Percentiles rank a stretch among this genome's conserved stretches.
phyloP scores from a whole-genome alignment of 1,139 yeast genomes.

The Diutina scorzettiae region DNA sequence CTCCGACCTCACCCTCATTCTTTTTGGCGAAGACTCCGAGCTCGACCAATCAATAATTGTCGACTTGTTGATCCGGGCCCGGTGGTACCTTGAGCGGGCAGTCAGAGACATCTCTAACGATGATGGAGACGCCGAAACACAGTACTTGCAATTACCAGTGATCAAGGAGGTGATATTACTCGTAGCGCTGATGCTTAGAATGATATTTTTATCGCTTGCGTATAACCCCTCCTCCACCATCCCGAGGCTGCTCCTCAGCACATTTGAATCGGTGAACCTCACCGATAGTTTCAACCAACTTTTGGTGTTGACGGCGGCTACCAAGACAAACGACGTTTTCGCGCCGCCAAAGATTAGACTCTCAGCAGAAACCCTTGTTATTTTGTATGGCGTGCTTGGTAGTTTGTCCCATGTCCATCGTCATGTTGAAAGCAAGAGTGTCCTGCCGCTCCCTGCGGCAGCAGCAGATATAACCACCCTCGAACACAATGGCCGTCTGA shows the following conservation, averaged over 20 bases:
- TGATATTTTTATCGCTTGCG: constrained; percentile 11
- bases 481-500: neutral
- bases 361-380: neutral
- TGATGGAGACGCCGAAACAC: constrained; percentile 9
- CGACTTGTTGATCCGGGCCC: neutral
- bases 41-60: neutral
- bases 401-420: neutral
- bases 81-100: constrained; percentile 12
- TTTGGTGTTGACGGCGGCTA: constrained; percentile 16
- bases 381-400: neutral
- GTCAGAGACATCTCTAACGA: constrained; percentile 12
- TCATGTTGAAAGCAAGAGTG: neutral
- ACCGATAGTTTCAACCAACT: constrained; percentile 15
- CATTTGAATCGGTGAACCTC: constrained; percentile 17
- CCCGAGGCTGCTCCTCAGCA: constrained; percentile 11
- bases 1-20: neutral
- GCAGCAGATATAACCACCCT: constrained; percentile 2
- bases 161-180: constrained; percentile 20
- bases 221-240: constrained; percentile 7
- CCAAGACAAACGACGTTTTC: constrained; percentile 4
- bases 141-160: constrained; percentile 11
- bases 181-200: constrained; percentile 16
- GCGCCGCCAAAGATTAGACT: neutral
- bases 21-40: neutral
- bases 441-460: neutral